Evolutionary conservation across 2,329 filamentous ascomycete species (phyloP), one percentile per base, ranked within the genome.

Genomic region (Dothiorella sarmentorum): DNA sequence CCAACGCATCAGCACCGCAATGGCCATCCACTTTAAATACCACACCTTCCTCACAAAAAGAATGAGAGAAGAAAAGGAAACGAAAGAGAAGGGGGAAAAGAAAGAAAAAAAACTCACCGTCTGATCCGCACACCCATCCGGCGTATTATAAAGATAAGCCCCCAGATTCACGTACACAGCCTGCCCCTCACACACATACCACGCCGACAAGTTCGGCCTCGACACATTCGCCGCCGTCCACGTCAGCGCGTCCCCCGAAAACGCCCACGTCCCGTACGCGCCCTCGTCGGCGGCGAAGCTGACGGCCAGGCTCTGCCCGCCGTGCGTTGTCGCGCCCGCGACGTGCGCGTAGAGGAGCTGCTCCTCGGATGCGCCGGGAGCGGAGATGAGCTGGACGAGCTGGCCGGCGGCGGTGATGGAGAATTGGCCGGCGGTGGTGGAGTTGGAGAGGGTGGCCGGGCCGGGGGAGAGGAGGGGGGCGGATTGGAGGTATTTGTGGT

Each of bases 151-250:
- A 24, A 71, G 71, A 65, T 85, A 85, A 13, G 80, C 80, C 0
- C 84, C 83, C 57, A 84, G 75, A 64, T 85, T 85, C 65, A 85
- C 77, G 65, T 80, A 85, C 61, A 85, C 63, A 53, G 68, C 66
- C 69, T 82, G 78, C 5, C 74, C 72, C 44, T 71, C 72, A 62
- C 82, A 86, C 55, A 85, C 82, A 62, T 84, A 77, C 82, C 82
- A 86, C 1, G 83, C 83, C 18, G 78, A 80, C 43, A 76, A 65
- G 66, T 85, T 86, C 52, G 81, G 82, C 33, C 83, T 68, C 49
- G 72, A 70, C 31, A 85, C 69, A 22, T 75, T 76, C 1, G 75
- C 66, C 13, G 73, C 75, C 56, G 69, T 75, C 83, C 83, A 85
- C 10, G 79, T 80, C 31, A 85, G 66, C 2, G 81, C 77, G 67